Base-by-base conservation (phyloP, 2,329 filamentous ascomycete genomes). In the Talaromyces sp. region DNA sequence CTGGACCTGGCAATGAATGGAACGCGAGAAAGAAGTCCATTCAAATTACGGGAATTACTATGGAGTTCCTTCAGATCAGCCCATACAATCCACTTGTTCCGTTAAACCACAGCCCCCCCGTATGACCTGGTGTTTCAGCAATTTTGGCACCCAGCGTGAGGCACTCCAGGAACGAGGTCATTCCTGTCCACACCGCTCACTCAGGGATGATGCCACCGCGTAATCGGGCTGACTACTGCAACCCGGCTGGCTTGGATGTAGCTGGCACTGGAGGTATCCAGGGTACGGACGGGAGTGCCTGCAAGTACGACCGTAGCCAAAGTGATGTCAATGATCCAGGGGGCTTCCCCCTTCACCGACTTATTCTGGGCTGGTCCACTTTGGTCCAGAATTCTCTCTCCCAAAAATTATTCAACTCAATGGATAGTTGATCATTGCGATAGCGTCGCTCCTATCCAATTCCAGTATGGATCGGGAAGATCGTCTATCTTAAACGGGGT, bases 321-420 rank as follows among this genome's bases (percentile, higher is more conserved):
- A 10, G 47, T 55, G 57, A 57, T 60, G 57, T 60, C 57, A 60
- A 55, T 52, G 49, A 54, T 55, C 57, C 55, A 57, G 57, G 57
- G 57, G 57, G 29, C 17, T 27, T 40, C 36, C 19, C 30, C 47
- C 36, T 36, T 51, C 52, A 50, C 47, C 49, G 52, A 55, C 49
- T 37, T 49, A 27, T 32, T 44, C 39, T 40, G 46, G 30, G 29
- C 36, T 22, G 51, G 36, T 57, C 57, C 57, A 58, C 57, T 56
- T 40, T 37, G 55, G 57, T 58, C 57, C 52, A 58, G 57, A 60
- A 49, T 53, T 47, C 39, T 32, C 39, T 45, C 35, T 35, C 29
- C 52, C 40, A 16, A 46, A n/a, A 47, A 48, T 43, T 35, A 52
- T 57, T 46, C 43, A 45, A 24, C 22, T 41, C 33, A 13, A 29